Conservation (phyloP, 148 eudicot species). For the Rhododendron ovatum region DNA sequence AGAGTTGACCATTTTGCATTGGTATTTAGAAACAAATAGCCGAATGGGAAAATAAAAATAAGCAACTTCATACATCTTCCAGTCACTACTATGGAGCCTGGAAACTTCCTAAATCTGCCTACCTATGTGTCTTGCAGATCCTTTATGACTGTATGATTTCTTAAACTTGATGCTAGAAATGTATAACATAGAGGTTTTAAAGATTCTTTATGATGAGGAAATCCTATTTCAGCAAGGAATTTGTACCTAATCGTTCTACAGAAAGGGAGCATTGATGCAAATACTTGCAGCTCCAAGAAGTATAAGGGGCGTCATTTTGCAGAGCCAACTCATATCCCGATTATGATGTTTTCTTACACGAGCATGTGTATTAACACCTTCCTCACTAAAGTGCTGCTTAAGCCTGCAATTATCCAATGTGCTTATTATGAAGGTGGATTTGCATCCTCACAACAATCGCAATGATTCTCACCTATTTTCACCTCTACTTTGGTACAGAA, state of each 20-base stretch:
- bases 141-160: background rate
- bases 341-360: too few relatives aligned
- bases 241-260: background rate
- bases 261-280: too few relatives aligned
- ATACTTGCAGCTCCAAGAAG: too few relatives aligned
- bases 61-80: background rate
- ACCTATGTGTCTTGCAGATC: background rate
- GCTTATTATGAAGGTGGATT: too few relatives aligned
- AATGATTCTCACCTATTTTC: too few relatives aligned
- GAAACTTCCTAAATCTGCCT: background rate
- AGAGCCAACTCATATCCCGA: too few relatives aligned
- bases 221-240: background rate
- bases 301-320: too few relatives aligned
- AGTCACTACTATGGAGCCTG: background rate
- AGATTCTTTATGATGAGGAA: background rate
- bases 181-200: background rate
- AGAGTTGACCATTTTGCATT: background rate
- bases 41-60: background rate
- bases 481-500: too few relatives aligned
- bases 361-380: too few relatives aligned
- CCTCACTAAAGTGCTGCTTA: too few relatives aligned
- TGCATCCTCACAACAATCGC: too few relatives aligned
- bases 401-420: too few relatives aligned
- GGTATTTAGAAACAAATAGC: background rate
- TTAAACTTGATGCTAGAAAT: background rate